A percentile compares a stretch with the other conserved stretches of the same genome.
Conservation (phyloP, 1,139 yeast genomes). For the Sugiyamaella paludigena region DNA sequence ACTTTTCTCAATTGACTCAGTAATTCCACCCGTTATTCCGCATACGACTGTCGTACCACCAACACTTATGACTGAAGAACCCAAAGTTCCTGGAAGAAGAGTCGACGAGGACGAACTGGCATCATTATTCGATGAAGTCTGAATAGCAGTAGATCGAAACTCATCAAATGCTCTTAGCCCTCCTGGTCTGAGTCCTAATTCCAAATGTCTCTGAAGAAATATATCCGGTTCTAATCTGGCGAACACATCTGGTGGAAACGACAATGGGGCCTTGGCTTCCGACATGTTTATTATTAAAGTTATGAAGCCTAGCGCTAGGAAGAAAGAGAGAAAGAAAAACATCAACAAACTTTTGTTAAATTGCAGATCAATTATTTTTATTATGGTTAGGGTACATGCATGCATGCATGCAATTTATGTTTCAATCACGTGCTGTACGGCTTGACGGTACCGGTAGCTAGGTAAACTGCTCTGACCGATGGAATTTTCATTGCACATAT, state of each 20-base stretch:
- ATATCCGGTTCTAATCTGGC: conserved; percentile 85
- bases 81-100: conserved; percentile 49
- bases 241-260: conserved; percentile 77
- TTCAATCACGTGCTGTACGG: no score
- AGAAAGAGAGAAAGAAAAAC: not conserved
- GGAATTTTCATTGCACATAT: no score
- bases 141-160: conserved; percentile 57
- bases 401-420: no score
- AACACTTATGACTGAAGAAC: conserved; percentile 67
- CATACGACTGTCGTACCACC: conserved; percentile 79
- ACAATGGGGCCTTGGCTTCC: conserved; percentile 35
- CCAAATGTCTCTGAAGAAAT: conserved; percentile 76
- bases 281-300: not conserved
- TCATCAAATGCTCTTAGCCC: conserved; percentile 64
- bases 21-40: conserved; percentile 68
- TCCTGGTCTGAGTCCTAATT: conserved; percentile 63
- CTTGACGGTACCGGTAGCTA: no score
- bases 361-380: not conserved
- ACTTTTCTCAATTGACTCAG: conserved; percentile 38
- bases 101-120: conserved; percentile 1
- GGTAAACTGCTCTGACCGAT: no score
- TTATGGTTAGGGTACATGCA: no score
- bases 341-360: not conserved
- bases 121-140: conserved; percentile 21
- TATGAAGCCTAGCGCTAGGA: not conserved